A percentile compares a stretch with the other conserved stretches of the same genome.
phyloP scores from a whole-genome alignment of 2,329 filamentous ascomycete genomes.

The Dactylellina parvicollis region DNA sequence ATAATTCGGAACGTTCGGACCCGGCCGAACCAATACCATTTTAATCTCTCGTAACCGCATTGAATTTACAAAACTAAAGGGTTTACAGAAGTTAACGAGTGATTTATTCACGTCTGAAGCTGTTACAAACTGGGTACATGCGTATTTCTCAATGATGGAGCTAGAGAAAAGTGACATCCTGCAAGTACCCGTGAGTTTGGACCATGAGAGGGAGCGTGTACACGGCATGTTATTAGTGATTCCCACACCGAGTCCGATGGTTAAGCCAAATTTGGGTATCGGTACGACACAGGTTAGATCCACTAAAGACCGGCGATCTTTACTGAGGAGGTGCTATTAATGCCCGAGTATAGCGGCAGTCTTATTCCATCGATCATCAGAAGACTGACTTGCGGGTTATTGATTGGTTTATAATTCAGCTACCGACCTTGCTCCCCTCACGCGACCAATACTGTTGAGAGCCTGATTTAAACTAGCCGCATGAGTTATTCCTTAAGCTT shows the following conservation, averaged over 20 bases:
- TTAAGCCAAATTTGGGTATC: constrained; percentile 1
- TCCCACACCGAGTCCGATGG: background rate
- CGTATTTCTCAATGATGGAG: too few relatives aligned
- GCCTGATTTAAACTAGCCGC: background rate
- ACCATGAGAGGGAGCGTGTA: background rate
- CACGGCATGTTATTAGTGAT: background rate
- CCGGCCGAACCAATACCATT: constrained; percentile 23
- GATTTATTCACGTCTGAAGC: background rate
- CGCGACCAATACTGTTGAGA: background rate
- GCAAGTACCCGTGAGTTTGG: background rate
- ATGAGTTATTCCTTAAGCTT: background rate
- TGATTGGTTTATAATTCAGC: background rate
- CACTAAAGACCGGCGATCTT: background rate
- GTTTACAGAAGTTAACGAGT: background rate
- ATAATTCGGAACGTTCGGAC: constrained; percentile 17
- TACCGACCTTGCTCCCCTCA: too few relatives aligned
- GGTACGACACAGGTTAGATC: background rate
- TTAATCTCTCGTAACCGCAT: background rate
- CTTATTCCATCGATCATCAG: too few relatives aligned
- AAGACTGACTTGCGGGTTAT: background rate
- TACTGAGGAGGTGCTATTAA: background rate
- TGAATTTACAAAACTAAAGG: background rate
- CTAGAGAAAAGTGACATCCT: too few relatives aligned
- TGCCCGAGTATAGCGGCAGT: background rate
- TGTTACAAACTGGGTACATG: too few relatives aligned